Evolutionary conservation across 108 stramenopile genomes (phyloP), one percentile per base, ranked within the genome.

Genomic region (Fistulifera solaris): DNA sequence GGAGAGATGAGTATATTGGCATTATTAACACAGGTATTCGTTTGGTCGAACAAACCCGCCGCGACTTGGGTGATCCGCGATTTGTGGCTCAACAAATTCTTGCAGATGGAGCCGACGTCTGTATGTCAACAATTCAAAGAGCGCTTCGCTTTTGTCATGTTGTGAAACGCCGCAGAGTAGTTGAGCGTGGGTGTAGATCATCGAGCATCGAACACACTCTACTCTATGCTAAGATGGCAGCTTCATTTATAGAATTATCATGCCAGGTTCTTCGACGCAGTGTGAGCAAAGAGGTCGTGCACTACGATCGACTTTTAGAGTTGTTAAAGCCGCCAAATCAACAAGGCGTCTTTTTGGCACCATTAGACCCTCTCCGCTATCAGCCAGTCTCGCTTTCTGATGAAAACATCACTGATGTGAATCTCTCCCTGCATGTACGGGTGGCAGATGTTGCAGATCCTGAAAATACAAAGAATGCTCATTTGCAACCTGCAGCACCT

Each of bases 91-190:
- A 75, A 22, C 62, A 65, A 6, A 64, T 72, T 40, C 63, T 66
- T 60, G 49, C 61, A 26, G 62, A 70, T 26, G 59, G 52, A 23
- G 56, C 62, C 19, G 75, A 76, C 41, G 35, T 76, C 22, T 75
- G 75, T 17, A 21, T 52, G 23, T 80, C 75, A 75, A 73, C 73
- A 68, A 66, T 68, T 13, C 72, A 76, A 43, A 43, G 79, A 47
- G 79, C 79, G 1, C 60, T 72, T 56, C 68, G 79, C 17, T 80
- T 76, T 40, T 52, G 76, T 39, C 65, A 56, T 25, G 56, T 76
- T 18, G 72, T 70, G 19, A 67, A 66, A 19, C 60, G 68, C 26
- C 23, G 63, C 17, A 65, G 31, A 8, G 31, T 35, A 6, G 61
- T n/a, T 70, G 74, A 38, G 62, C 68, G 10, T 42, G 53, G 22